Evolutionary conservation across 129 eudicot genomes (phyloP).

Genomic region (Flaveria bidentis): DNA sequence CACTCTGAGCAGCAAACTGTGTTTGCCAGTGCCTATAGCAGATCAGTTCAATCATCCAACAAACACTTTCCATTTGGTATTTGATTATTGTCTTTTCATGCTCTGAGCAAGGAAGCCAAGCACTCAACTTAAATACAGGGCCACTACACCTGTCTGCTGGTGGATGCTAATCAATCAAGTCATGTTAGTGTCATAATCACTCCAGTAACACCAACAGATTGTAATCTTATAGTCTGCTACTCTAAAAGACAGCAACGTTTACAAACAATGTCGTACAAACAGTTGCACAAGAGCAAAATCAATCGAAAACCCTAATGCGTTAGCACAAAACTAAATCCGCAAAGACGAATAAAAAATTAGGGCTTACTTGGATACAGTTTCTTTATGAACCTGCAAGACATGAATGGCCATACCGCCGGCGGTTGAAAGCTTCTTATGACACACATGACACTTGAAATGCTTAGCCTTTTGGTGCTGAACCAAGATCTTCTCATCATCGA

Average conservation of each 20-base stretch:
- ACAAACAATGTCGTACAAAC: background rate
- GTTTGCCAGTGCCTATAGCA: too few relatives aligned
- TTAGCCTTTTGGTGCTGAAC: conserved; percentile 97
- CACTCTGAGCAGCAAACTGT: too few relatives aligned
- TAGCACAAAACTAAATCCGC: background rate
- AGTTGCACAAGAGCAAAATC: background rate
- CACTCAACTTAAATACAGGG: too few relatives aligned
- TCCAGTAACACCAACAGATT: too few relatives aligned
- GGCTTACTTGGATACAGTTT: conserved; percentile 78
- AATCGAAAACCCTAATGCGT: too few relatives aligned
- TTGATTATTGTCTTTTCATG: too few relatives aligned
- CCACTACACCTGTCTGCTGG: too few relatives aligned
- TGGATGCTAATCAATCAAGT: too few relatives aligned
- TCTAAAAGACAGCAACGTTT: background rate
- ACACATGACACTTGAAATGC: conserved; percentile 94
- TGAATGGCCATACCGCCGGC: conserved; percentile 99
- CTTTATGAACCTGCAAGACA: conserved; percentile 97
- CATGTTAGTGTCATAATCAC: too few relatives aligned
- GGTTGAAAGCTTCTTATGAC: conserved; percentile 96
- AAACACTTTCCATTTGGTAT: too few relatives aligned
- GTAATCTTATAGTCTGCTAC: background rate
- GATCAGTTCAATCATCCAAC: too few relatives aligned
- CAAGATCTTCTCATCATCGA: conserved; percentile 94
- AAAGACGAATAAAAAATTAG: background rate
- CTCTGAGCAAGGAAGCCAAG: too few relatives aligned